Evolutionary conservation across 352 stramenopile genomes (phyloP).

Genomic region (Globisporangium recalcitrans): DNA sequence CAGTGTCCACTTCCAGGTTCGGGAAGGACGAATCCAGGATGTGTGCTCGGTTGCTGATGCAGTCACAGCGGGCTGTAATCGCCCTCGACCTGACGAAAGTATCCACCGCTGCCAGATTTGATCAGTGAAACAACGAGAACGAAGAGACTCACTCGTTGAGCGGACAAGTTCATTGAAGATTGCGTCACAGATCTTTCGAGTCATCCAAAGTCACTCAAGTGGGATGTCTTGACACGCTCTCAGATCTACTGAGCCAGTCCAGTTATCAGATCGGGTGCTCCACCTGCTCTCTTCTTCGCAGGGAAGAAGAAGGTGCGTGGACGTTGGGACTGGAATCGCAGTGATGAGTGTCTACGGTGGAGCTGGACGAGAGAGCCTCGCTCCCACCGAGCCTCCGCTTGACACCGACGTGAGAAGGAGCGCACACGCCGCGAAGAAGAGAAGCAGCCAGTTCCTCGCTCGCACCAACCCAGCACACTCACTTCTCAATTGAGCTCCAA

Average conservation of each 20-base stretch:
- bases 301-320: background rate
- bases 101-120: background rate
- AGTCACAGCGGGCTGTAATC: background rate
- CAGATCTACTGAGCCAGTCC: background rate
- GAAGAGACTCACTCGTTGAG: background rate
- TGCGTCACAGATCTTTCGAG: background rate
- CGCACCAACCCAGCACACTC: background rate
- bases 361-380: background rate
- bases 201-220: background rate
- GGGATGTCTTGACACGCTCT: background rate
- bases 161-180: background rate
- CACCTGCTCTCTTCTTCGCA: background rate
- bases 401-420: background rate
- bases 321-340: background rate
- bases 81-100: background rate
- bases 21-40: too few relatives aligned
- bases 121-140: background rate
- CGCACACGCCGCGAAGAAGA: background rate
- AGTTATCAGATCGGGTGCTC: background rate
- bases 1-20: background rate
- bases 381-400: too few relatives aligned
- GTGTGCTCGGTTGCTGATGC: background rate
- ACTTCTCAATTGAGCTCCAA: background rate
- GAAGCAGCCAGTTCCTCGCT: background rate
- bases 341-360: background rate